Evolutionary conservation across 495 filamentous ascomycete genomes (phyloP).

Genomic region (Aspergillus cavernicola): DNA sequence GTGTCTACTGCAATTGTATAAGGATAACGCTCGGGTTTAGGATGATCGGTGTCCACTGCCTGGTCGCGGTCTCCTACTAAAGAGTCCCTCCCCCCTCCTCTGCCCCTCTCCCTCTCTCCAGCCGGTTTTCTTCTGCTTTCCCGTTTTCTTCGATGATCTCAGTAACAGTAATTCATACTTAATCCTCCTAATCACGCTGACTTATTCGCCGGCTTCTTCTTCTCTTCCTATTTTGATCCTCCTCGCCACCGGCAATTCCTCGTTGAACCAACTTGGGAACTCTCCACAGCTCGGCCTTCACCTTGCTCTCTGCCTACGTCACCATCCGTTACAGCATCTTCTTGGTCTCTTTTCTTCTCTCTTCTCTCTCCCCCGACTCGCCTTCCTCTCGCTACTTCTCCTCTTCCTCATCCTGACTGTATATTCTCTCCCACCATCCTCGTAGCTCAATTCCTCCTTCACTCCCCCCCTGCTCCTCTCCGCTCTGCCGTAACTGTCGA

Average conservation of each 20-base stretch:
- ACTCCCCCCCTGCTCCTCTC: constrained; percentile 8
- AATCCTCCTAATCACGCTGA: not conserved
- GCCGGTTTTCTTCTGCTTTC: constrained; percentile 1
- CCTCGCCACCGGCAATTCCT: not conserved
- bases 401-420: constrained; percentile 1
- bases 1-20: not conserved
- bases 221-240: not conserved
- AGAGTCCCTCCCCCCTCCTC: not conserved
- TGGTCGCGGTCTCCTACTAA: not conserved
- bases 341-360: constrained; percentile 7
- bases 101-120: constrained; percentile 1
- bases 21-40: not conserved
- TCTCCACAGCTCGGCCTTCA: not conserved
- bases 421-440: too few relatives aligned
- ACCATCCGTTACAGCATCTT: constrained; percentile 24
- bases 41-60: not conserved
- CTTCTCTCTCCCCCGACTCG: constrained; percentile 7
- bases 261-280: not conserved
- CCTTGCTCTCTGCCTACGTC: constrained; percentile 25
- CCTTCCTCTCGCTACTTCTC: not conserved
- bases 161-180: constrained; percentile 9
- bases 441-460: constrained; percentile 14
- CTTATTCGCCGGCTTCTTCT: not conserved
- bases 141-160: constrained; percentile 4
- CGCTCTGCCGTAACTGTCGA: constrained; percentile 5